Percentiles rank a stretch among this genome's conserved stretches.
These are phyloP conservation scores for Puccinia polysora DNA, from an alignment of 1,284 basidiomycete species.

Conservation along the genomic window DNA sequence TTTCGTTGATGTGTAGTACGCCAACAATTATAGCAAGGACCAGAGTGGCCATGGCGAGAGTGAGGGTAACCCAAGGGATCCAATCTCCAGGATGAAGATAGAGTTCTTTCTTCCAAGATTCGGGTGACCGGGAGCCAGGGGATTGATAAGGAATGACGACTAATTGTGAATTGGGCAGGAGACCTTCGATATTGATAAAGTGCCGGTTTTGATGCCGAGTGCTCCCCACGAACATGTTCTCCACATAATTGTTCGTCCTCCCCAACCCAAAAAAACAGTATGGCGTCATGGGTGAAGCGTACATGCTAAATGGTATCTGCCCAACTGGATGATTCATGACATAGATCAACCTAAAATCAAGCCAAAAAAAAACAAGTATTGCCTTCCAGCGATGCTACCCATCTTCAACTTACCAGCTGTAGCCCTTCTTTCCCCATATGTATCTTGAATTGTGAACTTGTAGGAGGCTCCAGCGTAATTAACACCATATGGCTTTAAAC, in stretches of 20 bases:
- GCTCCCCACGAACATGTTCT: conserved; percentile 87
- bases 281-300: conserved; percentile 80
- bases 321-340: conserved; percentile 71
- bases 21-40: conserved; percentile 76
- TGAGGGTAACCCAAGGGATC: conserved; percentile 93
- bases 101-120: conserved; percentile 78
- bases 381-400: neutral
- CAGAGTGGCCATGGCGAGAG: conserved; percentile 69
- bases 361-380: neutral
- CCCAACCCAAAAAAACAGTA: conserved; percentile 96
- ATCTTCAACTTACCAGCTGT: conserved; percentile 69
- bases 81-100: conserved; percentile 92
- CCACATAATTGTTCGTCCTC: conserved; percentile 99
- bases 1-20: conserved; percentile 83
- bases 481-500: conserved; percentile 74
- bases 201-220: conserved; percentile 66
- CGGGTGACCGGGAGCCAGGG: conserved; percentile 54
- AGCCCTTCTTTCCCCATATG: conserved; percentile 79
- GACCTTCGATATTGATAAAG: conserved; percentile 84
- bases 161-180: conserved; percentile 94
- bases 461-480: conserved; percentile 91
- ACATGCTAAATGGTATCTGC: conserved; percentile 86
- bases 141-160: conserved; percentile 77
- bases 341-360: no score
- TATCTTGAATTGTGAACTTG: conserved; percentile 95